Conservation (phyloP, 202 grass and related monocot species). For the Cymbopogon flexuosus region DNA sequence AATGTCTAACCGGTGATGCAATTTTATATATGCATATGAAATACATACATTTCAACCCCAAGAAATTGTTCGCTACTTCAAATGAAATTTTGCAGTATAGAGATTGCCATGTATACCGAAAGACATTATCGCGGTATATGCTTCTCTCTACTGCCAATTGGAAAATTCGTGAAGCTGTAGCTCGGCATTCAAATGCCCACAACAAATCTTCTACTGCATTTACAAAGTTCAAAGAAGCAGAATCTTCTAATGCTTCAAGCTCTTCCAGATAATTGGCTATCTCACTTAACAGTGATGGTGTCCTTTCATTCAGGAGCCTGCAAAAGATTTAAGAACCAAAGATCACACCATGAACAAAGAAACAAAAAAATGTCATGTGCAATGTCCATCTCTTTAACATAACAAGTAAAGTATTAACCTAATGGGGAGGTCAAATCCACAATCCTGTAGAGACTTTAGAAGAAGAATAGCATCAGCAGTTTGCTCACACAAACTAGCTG, state of each 20-base stretch:
- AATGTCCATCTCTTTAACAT: constrained; percentile 12
- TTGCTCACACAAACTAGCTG: constrained; percentile 81
- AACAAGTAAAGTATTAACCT: constrained; percentile 45
- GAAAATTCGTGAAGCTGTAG: constrained; percentile 84
- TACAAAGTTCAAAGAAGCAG: constrained; percentile 83
- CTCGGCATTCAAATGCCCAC: constrained; percentile 85
- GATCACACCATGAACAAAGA: constrained; percentile 19
- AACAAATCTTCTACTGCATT: constrained; percentile 88
- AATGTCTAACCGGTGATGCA: not conserved
- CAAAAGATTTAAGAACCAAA: constrained; percentile 32
- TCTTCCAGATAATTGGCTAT: constrained; percentile 57
- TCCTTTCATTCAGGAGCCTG: constrained; percentile 68
- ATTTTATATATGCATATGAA: constrained; percentile 7
- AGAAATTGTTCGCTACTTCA: not conserved
- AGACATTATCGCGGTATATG: constrained; percentile 68
- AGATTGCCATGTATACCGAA: constrained; percentile 52
- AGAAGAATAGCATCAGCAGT: constrained; percentile 68
- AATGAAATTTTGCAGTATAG: not conserved
- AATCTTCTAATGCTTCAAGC: constrained; percentile 48
- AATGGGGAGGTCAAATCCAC: constrained; percentile 81
- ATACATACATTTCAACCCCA: not conserved
- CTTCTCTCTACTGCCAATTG: constrained; percentile 73
- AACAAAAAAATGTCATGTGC: not conserved
- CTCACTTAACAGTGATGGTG: constrained; percentile 46
- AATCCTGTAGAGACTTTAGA: constrained; percentile 60